Evolutionary conservation across 2,329 filamentous ascomycete genomes (phyloP), one percentile per base, ranked within the genome.

Genomic region (Penicillium sp.): DNA sequence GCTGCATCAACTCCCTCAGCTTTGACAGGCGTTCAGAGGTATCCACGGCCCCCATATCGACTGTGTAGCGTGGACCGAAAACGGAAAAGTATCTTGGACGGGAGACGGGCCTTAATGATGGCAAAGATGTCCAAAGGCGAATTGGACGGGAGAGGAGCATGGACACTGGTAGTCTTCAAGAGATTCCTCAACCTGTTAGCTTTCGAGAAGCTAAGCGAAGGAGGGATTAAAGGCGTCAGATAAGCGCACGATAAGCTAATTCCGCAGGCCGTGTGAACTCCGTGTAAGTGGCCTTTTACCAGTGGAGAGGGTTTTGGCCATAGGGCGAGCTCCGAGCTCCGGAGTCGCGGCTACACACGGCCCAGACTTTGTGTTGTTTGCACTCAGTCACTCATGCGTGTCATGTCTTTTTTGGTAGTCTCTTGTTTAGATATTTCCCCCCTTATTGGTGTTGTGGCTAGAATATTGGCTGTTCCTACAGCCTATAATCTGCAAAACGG

Each of bases 1-100:
- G 83, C 77, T 86, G 87, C 94, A 99, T 99, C 72, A 96, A 81
- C 73, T 87, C 82, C 72, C 94, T 86, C 70, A 99, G 83, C 76
- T 85, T 83, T 63, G 85, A 78, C 64, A 99, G 85, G 69, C 91
- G 89, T 61, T 86, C 81, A 55, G 87, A 86, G 36, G 93, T 97
- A 76, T 94, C 82, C 65, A 96, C 87, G 53, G 83, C 86, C 71
- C 86, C 89, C 90, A 94, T 96, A 35, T 86, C 82, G 75, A 78
- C 57, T 43, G 70, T 63, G 61, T 67, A 73, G 58, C 74, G 68
- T 42, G 69, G 66, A 44, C 68, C 63, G 44, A 73, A 74, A 62
- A 65, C 67, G 29, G 76, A 77, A 62, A 78, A 78, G 42, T 70
- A 70, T 60, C 74, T 71, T 35, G 71, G 59, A 19, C 67, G 68